Percentiles rank a stretch among this genome's conserved stretches.
Conservation (phyloP, 2,329 filamentous ascomycete species). For the Albifimbria verrucaria region DNA sequence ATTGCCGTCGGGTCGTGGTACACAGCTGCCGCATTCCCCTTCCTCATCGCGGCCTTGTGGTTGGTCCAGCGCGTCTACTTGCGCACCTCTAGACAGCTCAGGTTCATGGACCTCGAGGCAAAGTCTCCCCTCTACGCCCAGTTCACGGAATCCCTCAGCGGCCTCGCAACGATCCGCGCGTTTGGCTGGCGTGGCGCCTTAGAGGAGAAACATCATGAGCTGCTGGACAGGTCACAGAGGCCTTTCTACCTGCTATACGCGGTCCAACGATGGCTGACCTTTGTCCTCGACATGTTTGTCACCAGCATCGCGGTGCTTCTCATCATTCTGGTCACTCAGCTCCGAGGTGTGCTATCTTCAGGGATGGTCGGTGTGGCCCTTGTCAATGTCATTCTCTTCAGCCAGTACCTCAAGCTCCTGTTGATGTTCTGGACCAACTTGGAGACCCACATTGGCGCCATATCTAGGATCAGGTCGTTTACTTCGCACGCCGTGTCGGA, state of each 20-base stretch:
- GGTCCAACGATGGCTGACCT: slow-evolving; percentile 20
- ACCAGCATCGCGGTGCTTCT: slow-evolving; percentile 15
- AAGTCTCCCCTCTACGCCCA: slow-evolving; percentile 47
- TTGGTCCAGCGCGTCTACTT: slow-evolving; percentile 28
- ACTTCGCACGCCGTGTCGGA: slow-evolving; percentile 10
- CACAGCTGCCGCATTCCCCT: slow-evolving; percentile 11
- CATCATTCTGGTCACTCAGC: slow-evolving; percentile 12
- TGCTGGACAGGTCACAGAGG: slow-evolving; percentile 40
- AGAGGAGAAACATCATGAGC: slow-evolving; percentile 26
- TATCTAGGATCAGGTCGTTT: slow-evolving; percentile 19
- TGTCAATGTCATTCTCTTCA: slow-evolving; percentile 24
- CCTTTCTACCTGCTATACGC: slow-evolving; percentile 42
- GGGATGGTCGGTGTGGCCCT: slow-evolving; percentile 21
- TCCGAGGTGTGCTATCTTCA: slow-evolving; percentile 9
- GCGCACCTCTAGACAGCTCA: slow-evolving; percentile 48
- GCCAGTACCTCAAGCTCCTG: slow-evolving; percentile 22
- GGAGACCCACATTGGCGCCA: slow-evolving; percentile 24
- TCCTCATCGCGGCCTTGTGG: slow-evolving; percentile 8
- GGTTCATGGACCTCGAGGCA: slow-evolving; percentile 49
- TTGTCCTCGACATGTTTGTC: slow-evolving; percentile 20
- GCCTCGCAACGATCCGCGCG: slow-evolving; percentile 45
- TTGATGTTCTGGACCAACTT: slow-evolving; percentile 27
- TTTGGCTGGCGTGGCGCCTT: slow-evolving; percentile 42
- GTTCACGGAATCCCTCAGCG: slow-evolving; percentile 44
- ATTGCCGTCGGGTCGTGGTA: slow-evolving; percentile 14